Base-by-base conservation (phyloP, 1,139 yeast genomes). In the Scheffersomyces segobiensis region DNA sequence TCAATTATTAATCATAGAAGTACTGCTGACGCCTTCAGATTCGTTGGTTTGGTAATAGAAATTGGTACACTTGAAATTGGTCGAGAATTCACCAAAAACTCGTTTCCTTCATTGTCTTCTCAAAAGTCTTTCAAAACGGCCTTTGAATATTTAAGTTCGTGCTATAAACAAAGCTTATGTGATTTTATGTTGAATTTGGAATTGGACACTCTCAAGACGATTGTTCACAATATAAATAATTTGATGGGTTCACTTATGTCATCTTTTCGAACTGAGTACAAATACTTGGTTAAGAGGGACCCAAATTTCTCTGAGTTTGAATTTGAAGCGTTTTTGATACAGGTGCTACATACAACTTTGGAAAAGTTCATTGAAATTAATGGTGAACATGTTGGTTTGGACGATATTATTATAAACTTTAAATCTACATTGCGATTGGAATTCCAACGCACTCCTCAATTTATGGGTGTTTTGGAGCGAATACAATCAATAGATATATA, bases 21-120 rank as follows among this genome's bases (percentile, higher is more conserved):
- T 5, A 50, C 21, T 3, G 54, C 58, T 4, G 56, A 52, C 3
- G 52, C 49, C 3, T 56, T 73, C 7, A 64, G 60, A 19, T 80
- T 77, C 60, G 73, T 78, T 46, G 84, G 84, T 0, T 59, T 80
- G 24, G 66, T 65, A 5, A 70, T 78, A 6, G 63, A 69, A 55
- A 57, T 68, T 3, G 55, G 54, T 3, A 65, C 69, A 2, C 63
- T 63, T 26, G 63, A 60, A 32, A 53, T 65, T 1, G 52, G 56
- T 10, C 60, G 67, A 21, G 57, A 57, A 12, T 54, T 59, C 39
- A 56, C 57, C 46, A 55, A 62, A 49, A 63, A 65, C 18, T 56
- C 62, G 1, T 53, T 57, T 18, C 46, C 63, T 3, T 63, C 64
- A n/a, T 32, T 59, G 5, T 61, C 59, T n/a, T 60, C 60, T 53